Evolutionary conservation across 2,329 filamentous ascomycete species (phyloP).

Genomic region (Diplodia sapinea): DNA sequence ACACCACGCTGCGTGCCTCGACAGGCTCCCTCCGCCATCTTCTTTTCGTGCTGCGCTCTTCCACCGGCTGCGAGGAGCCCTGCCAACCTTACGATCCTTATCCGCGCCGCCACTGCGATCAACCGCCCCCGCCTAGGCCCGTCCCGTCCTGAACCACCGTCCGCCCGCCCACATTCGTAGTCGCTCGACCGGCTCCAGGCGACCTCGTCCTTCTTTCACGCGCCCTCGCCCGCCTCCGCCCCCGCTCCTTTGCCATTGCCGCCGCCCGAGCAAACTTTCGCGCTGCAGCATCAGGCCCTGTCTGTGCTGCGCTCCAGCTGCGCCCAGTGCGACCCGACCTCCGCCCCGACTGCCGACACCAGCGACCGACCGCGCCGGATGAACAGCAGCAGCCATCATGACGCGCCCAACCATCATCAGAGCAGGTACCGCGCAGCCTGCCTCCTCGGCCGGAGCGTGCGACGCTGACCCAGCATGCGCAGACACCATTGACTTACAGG

Average conservation of each 20-base stretch:
- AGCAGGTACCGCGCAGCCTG: conserved; percentile 53
- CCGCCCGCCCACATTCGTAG: neutral
- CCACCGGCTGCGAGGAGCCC: conserved; percentile 26
- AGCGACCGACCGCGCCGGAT: conserved; percentile 18
- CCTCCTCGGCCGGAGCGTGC: neutral
- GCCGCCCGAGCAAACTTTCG: neutral
- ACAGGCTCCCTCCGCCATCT: neutral
- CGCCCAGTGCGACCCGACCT: conserved; percentile 26
- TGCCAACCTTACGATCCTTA: conserved; percentile 18
- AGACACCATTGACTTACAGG: conserved; percentile 97
- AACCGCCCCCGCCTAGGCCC: conserved; percentile 20
- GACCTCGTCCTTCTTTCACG: conserved; percentile 18
- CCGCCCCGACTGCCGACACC: neutral
- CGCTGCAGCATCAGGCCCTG: conserved; percentile 3
- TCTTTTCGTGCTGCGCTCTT: conserved; percentile 1
- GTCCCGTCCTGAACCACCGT: neutral
- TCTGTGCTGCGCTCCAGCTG: conserved; percentile 19
- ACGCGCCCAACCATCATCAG: conserved; percentile 62
- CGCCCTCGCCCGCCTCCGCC: conserved; percentile 6
- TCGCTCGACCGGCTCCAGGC: conserved; percentile 14
- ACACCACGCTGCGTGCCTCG: neutral
- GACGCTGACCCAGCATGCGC: conserved; percentile 40
- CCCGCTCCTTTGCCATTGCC: conserved; percentile 1
- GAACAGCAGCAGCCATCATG: conserved; percentile 45
- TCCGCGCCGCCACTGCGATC: conserved; percentile 4